Evolutionary conservation across 2,329 filamentous ascomycete species (phyloP), one percentile per base, ranked within the genome.

Genomic region (Ophiostoma ulmi): DNA sequence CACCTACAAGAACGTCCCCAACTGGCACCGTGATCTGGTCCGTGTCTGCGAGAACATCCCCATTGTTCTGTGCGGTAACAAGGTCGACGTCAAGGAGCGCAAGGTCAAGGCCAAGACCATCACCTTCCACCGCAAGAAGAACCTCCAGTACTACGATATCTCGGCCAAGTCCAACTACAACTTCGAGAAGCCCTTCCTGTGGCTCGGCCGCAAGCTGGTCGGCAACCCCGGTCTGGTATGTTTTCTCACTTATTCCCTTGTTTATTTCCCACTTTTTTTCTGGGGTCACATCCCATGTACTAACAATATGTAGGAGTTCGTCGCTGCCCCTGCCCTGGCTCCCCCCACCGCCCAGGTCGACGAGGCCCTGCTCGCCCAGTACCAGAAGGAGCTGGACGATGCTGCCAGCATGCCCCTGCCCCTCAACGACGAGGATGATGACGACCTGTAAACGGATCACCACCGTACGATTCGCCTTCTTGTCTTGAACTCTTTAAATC

Each of bases 101-200:
- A 99, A 99, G 87, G 95, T 99, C 81, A 99, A 99, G 90, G 95
- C 95, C 80, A 99, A 99, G 92, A 96, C 94, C 81, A 99, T 99
- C 84, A 99, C 95, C 76, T 99, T 99, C 92, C 95, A 99, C 89
- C 93, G 95, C 85, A 99, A 99, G 92, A 99, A 99, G 91, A 99
- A 98, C 85, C 90, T 99, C 69, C 95, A 99, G 85, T 99, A 98
- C 89, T 99, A 99, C 88, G 95, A 98, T 78, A 98, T 98, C 82
- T 97, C 93, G 61, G 95, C 95, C 84, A 99, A 98, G 88, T 97
- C 94, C 80, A 98, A 98, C 88, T 98, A 99, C 87, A 98, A 98
- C 90, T 98, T 98, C 83, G 94, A 98, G 90, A 99, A 98, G 90
- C 94, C 94, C 75, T 98, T 99, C 92, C 91, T 98, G 78, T 98